phyloP scores from a whole-genome alignment of 2,329 filamentous ascomycete genomes.

The Botrytis byssoidea region DNA sequence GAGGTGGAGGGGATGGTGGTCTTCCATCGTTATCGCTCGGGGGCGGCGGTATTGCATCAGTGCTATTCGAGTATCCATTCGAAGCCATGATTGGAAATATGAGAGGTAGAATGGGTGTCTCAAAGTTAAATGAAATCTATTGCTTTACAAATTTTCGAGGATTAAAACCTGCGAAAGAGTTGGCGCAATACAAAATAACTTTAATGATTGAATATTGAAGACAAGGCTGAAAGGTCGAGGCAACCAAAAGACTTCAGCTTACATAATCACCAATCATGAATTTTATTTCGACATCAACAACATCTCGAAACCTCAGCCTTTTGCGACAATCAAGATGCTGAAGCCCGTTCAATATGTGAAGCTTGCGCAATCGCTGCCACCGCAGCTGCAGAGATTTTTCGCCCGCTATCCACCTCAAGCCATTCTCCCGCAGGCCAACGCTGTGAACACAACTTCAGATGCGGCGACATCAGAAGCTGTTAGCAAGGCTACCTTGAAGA shows the following conservation, averaged over 20 bases:
- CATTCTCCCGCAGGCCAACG: constrained; percentile 47
- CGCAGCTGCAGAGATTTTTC: constrained; percentile 81
- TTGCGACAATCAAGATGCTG: constrained; percentile 26
- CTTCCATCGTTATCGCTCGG: constrained; percentile 31
- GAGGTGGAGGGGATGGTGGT: constrained; percentile 38
- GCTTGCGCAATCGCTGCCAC: constrained; percentile 71
- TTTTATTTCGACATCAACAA: constrained; percentile 19
- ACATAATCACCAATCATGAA: constrained; percentile 19
- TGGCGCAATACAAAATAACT: constrained; percentile 12
- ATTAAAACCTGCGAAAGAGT: not conserved
- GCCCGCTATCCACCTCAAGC: constrained; percentile 78
- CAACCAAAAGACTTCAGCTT: constrained; percentile 11
- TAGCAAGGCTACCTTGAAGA: constrained; percentile 31
- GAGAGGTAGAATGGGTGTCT: not conserved
- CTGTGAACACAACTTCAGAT: constrained; percentile 41
- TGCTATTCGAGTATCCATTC: constrained; percentile 30
- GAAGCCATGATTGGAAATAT: constrained; percentile 12
- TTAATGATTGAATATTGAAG: not conserved
- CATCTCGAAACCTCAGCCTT: constrained; percentile 17
- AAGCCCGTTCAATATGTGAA: constrained; percentile 39
- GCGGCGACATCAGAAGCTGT: constrained; percentile 43
- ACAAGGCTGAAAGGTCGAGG: constrained; percentile 20
- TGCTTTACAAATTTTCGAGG: not conserved
- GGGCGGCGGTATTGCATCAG: constrained; percentile 30
- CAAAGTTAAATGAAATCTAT: not conserved